Evolutionary conservation across 495 filamentous ascomycete genomes (phyloP).

Genomic region (Aspergillus mulundensis): DNA sequence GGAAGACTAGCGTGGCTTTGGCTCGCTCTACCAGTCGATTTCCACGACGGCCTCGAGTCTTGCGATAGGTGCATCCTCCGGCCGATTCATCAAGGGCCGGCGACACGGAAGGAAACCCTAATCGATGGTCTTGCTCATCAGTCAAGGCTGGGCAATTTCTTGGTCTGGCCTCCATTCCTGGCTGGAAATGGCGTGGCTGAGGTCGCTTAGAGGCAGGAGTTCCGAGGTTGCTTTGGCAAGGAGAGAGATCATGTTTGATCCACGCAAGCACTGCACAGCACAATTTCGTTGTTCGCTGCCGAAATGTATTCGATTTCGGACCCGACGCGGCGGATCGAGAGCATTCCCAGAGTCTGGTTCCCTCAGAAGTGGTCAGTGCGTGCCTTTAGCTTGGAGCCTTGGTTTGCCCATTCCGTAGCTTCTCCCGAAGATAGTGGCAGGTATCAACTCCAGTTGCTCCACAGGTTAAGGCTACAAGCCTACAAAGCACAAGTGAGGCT

Average conservation of each 20-base stretch:
- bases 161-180: not conserved
- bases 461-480: not conserved
- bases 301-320: not conserved
- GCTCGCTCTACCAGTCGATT: not conserved
- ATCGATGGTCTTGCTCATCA: not conserved
- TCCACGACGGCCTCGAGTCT: not conserved
- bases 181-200: not conserved
- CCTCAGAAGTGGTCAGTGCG: not conserved
- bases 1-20: not conserved
- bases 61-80: not conserved
- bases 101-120: not conserved
- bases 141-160: not conserved
- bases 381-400: not conserved
- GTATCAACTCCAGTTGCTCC: not conserved
- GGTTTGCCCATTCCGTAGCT: not conserved
- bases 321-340: not conserved
- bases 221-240: not conserved
- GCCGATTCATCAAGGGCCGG: not conserved
- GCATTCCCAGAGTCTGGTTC: not conserved
- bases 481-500: not conserved
- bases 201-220: not conserved
- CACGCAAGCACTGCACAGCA: not conserved
- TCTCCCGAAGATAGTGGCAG: not conserved
- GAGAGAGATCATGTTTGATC: not conserved
- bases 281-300: not conserved